These are phyloP conservation scores for Cryptococcus wingfieldii DNA, from an alignment of 1,284 basidiomycete genomes.

Conservation along the genomic window DNA sequence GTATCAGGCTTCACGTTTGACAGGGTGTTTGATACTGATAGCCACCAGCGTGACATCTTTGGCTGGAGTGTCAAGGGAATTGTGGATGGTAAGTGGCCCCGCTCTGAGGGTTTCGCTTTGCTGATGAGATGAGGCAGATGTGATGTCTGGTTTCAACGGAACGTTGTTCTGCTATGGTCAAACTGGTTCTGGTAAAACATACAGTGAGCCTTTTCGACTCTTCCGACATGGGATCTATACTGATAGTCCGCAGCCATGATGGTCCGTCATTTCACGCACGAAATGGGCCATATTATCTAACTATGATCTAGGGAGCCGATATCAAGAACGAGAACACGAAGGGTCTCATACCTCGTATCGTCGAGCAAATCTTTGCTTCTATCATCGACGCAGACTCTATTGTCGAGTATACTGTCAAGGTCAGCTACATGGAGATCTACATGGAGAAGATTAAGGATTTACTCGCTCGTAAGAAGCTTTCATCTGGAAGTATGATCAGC, in stretches of 20 bases:
- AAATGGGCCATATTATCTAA: neutral
- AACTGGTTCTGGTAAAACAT: constrained; percentile 95
- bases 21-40: constrained; percentile 89
- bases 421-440: constrained; percentile 99
- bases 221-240: neutral
- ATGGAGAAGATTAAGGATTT: constrained; percentile 94
- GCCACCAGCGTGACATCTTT: constrained; percentile 91
- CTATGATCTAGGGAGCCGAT: constrained; percentile 73
- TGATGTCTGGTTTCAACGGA: constrained; percentile 97
- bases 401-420: constrained; percentile 98
- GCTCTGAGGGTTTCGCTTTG: neutral
- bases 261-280: constrained; percentile 52
- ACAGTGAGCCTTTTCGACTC: constrained; percentile 47
- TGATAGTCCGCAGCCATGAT: constrained; percentile 65
- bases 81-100: constrained; percentile 37
- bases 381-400: constrained; percentile 93
- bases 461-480: constrained; percentile 73
- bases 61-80: constrained; percentile 94
- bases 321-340: constrained; percentile 88
- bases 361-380: constrained; percentile 97
- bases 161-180: constrained; percentile 99
- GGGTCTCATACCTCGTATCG: constrained; percentile 97
- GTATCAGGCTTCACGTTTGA: constrained; percentile 88
- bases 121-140: constrained; percentile 59
- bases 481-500: neutral